Evolutionary conservation across 2,329 filamentous ascomycete genomes (phyloP).

Genomic region (Ceratocystis albifundus): DNA sequence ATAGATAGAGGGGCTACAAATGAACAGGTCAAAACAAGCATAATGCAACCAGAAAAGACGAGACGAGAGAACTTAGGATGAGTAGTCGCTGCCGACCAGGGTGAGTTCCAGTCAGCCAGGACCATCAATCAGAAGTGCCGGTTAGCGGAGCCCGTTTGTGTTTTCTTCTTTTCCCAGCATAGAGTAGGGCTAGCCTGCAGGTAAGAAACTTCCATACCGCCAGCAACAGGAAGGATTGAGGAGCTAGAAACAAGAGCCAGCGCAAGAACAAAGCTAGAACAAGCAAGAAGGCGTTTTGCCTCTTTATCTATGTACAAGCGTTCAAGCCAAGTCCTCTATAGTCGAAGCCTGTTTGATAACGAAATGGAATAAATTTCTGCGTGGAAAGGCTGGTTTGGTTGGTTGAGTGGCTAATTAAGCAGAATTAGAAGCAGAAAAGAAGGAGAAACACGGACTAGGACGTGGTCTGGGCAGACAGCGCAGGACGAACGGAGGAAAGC

Average conservation of each 20-base stretch:
- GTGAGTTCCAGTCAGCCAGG: too few species aligned
- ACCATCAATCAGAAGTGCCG: too few species aligned
- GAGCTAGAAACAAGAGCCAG: background rate
- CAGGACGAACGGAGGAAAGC: background rate
- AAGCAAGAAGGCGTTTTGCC: background rate
- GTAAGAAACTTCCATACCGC: background rate
- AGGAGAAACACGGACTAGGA: background rate
- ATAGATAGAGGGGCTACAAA: background rate
- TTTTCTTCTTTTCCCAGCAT: too few species aligned
- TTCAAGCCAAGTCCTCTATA: too few species aligned
- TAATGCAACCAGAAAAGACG: background rate
- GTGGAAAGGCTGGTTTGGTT: background rate
- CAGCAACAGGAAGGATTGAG: too few species aligned
- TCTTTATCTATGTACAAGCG: too few species aligned
- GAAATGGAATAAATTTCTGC: background rate
- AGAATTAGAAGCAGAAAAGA: background rate
- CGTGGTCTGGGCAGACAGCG: background rate
- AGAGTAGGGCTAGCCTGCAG: background rate
- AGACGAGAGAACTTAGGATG: background rate
- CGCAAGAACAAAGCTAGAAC: background rate
- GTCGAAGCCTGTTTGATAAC: background rate
- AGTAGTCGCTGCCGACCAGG: too few species aligned
- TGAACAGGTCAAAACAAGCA: background rate
- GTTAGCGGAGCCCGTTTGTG: too few species aligned
- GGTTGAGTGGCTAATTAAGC: background rate